These are phyloP conservation scores for Talaromyces ruber DNA, from an alignment of 495 filamentous ascomycete species.

Conservation along the genomic window DNA sequence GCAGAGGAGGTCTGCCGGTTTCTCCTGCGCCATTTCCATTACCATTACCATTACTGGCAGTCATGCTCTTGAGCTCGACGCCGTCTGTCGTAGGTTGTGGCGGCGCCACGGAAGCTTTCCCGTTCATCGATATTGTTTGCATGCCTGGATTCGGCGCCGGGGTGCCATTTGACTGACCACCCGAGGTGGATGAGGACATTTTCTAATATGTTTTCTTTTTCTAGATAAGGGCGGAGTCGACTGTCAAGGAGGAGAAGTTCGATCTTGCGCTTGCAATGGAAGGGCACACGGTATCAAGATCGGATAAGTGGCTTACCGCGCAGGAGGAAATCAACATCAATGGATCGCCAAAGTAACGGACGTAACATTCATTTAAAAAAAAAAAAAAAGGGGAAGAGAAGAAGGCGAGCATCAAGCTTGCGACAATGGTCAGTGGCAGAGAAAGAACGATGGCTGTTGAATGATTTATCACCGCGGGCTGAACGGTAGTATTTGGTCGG, in stretches of 20 bases:
- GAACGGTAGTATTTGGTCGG: background rate
- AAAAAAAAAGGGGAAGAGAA: background rate
- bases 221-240: background rate
- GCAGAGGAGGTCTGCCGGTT: conserved; percentile 34
- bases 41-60: conserved; percentile 20
- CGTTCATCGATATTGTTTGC: conserved; percentile 26
- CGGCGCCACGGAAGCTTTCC: conserved; percentile 48
- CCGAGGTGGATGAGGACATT: conserved; percentile 12
- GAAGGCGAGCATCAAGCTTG: background rate
- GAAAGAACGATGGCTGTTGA: background rate
- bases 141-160: conserved; percentile 18
- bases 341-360: background rate
- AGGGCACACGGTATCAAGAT: background rate
- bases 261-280: background rate
- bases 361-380: background rate
- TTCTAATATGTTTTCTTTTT: background rate
- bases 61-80: conserved; percentile 63
- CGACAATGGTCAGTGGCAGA: background rate
- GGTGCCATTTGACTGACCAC: conserved; percentile 18
- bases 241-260: background rate
- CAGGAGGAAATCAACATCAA: background rate
- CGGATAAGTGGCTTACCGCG: background rate
- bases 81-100: conserved; percentile 50
- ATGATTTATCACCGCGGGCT: background rate
- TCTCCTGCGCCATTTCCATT: conserved; percentile 8